A percentile compares a stretch with the other conserved stretches of the same genome.
These are phyloP conservation scores for Chloropicon primus DNA, from an alignment of 139 green algal genomes.

Conservation along the genomic window DNA sequence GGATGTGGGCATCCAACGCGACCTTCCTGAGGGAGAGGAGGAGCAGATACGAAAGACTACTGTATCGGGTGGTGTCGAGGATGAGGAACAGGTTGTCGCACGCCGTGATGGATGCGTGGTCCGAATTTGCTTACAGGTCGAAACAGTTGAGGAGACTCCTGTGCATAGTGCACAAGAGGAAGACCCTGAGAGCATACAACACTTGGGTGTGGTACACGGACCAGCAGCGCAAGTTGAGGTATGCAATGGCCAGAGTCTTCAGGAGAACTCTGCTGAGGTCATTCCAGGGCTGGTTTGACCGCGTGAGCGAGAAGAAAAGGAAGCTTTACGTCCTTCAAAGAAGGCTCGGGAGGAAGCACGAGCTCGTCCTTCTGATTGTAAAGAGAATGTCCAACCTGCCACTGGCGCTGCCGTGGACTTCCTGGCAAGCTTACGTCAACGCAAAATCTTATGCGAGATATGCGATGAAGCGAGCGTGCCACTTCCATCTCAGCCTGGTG, in stretches of 20 bases:
- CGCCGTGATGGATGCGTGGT: neutral
- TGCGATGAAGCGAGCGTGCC: neutral
- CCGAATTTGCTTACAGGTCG: neutral
- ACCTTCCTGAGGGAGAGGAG: neutral
- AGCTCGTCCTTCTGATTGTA: neutral
- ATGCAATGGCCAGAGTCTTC: neutral
- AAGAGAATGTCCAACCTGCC: neutral
- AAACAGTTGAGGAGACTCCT: neutral
- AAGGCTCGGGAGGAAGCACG: neutral
- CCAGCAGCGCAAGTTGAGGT: neutral
- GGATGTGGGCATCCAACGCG: neutral
- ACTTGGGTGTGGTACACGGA: neutral
- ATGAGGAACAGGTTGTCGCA: neutral
- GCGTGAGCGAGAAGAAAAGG: neutral
- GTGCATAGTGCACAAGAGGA: neutral
- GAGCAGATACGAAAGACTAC: neutral
- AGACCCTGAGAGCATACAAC: neutral
- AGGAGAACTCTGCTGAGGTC: neutral
- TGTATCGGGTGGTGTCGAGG: neutral
- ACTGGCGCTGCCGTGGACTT: neutral
- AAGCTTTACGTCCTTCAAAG: neutral
- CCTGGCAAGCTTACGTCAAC: neutral
- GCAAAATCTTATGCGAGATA: neutral
- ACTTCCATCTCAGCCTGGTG: neutral
- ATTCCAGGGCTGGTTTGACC: neutral